Base-by-base conservation (phyloP, 805 yeast genomes). In the Komagataella mondaviorum region DNA sequence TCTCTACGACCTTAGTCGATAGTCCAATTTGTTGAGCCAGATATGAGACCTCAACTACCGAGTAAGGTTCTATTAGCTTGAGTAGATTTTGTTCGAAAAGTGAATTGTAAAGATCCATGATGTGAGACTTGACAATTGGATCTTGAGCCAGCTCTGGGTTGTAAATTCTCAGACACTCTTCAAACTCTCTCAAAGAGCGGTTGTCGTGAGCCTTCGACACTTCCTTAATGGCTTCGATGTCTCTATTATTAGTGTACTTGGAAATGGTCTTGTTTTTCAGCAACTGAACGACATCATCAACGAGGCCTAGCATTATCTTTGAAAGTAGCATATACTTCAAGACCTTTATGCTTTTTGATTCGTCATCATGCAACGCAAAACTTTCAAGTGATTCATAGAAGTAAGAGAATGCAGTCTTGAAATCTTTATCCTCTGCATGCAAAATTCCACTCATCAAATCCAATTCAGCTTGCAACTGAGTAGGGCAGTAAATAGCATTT, bases 381-480 rank as follows among this genome's bases (percentile, higher is more conserved):
- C 91, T 91, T 66, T 93, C 99, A 60, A 91, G 89, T 17, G 96
- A 84, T 69, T 93, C 99, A 62, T 80, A 90, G 62, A 93, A 93
- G 67, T 93, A 93, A 6, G 97, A 89, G 63, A 77, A 93, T 10
- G 98, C 96, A 8, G 99, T 93, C 64, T 88, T 86, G 71, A 87
- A 95, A 67, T 93, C 99, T 65, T 87, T 87, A 60, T 93, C 98
- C 68, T 93, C 97, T 44, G 97, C 96, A 70, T 91, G 95, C 55
- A 93, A 76, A 52, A 91, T 82, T 59, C 99, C 99, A 63, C 95
- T 83, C 83, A 91, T 89, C 69, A 88, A 78, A 65, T 93, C 99
- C 51, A 93, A 76, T 63, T 89, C 96, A 1, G 98, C 98, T 69
- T 93, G 96, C 59, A 85, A 76, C 50, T 82, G 72, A n/a, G 97